A percentile compares a stretch with the other conserved stretches of the same genome.
Conservation (phyloP, 2,329 filamentous ascomycete species). For the Periglandula ipomoeae region DNA sequence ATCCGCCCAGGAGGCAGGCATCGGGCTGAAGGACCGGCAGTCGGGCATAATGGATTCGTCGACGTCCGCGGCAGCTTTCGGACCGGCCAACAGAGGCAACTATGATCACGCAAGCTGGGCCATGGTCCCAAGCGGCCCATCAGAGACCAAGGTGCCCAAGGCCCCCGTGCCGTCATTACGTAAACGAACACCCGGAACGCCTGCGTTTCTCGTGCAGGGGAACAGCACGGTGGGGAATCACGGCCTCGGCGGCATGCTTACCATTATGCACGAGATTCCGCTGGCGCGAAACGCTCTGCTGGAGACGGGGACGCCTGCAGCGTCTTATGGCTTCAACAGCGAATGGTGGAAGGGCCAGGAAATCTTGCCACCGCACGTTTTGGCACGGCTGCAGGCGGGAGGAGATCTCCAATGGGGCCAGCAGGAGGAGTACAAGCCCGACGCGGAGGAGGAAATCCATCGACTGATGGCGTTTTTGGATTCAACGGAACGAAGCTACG, state of each 20-base stretch:
- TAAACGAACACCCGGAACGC: constrained; percentile 30
- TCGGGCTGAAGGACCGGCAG: constrained; percentile 36
- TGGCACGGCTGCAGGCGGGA: constrained; percentile 22
- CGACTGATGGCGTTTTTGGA: constrained; percentile 56
- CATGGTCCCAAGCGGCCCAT: constrained; percentile 37
- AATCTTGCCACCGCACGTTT: constrained; percentile 33
- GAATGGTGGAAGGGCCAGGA: constrained; percentile 54
- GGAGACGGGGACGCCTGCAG: constrained; percentile 27
- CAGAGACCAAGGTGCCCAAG: constrained; percentile 13
- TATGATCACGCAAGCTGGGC: constrained; percentile 51
- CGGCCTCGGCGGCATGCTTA: constrained; percentile 44
- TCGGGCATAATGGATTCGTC: constrained; percentile 36
- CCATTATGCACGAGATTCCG: constrained; percentile 52
- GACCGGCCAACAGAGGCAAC: constrained; percentile 46
- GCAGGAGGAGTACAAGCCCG: constrained; percentile 19
- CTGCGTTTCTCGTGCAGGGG: constrained; percentile 41
- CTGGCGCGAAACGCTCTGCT: constrained; percentile 47
- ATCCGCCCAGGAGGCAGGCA: constrained; percentile 44
- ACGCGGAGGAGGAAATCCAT: constrained; percentile 46
- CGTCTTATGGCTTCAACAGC: constrained; percentile 43
- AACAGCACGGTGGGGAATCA: constrained; percentile 25
- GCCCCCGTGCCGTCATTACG: constrained; percentile 30
- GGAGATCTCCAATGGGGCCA: constrained; percentile 22
- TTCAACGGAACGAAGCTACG: constrained; percentile 49
- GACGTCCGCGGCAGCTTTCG: constrained; percentile 38